Evolutionary conservation across 345 rosid species (phyloP).

Genomic region (Arabis hirsuta): DNA sequence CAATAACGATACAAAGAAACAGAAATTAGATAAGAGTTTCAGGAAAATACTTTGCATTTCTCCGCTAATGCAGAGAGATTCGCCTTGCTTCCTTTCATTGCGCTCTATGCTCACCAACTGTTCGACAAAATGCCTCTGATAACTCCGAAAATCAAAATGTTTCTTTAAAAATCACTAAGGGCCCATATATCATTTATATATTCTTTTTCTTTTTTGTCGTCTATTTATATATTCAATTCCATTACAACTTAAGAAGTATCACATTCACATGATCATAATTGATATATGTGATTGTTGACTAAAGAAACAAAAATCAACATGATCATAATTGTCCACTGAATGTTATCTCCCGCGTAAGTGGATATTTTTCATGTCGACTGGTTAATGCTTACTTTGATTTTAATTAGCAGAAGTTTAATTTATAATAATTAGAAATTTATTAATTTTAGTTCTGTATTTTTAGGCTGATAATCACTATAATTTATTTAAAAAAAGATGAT

Average conservation of each 20-base stretch:
- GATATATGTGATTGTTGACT: too few relatives aligned
- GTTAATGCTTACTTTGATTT: neutral
- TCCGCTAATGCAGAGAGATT: conserved; percentile 58
- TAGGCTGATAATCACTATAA: neutral
- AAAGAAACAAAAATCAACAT: neutral
- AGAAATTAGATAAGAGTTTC: conserved; percentile 2
- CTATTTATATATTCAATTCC: too few relatives aligned
- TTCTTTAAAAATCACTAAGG: neutral
- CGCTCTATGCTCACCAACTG: conserved; percentile 47
- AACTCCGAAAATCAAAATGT: neutral
- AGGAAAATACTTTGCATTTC: conserved; percentile 69
- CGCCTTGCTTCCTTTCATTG: conserved; percentile 60
- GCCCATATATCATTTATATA: too few relatives aligned
- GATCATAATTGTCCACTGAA: conserved; percentile 12
- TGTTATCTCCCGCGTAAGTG: conserved; percentile 1
- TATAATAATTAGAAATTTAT: neutral
- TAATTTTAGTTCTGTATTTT: neutral
- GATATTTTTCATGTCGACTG: conserved; percentile 25
- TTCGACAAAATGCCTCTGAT: conserved; percentile 54
- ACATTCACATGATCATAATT: too few relatives aligned
- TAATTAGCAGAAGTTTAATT: neutral
- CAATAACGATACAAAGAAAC: neutral
- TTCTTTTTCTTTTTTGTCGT: too few relatives aligned
- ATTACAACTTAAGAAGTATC: too few relatives aligned
- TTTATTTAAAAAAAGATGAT: neutral